Conservation (phyloP, 169 alveolate genomes). For the Theileria annulata region DNA sequence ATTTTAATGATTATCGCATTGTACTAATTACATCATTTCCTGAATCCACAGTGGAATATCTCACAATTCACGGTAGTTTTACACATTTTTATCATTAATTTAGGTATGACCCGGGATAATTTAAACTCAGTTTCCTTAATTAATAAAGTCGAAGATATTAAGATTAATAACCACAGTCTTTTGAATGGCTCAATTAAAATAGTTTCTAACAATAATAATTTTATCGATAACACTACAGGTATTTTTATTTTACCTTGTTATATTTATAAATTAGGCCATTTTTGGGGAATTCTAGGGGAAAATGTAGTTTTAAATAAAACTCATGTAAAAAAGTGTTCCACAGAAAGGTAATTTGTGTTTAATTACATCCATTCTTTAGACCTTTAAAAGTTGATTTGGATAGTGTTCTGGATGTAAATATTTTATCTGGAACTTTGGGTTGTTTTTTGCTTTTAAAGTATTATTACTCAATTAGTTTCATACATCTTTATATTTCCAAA, state of each 20-base stretch:
- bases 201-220: no score
- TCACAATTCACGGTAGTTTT: background rate
- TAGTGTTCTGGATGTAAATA: background rate
- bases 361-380: background rate
- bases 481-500: background rate
- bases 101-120: background rate
- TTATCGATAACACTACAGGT: no score
- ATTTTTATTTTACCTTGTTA: no score
- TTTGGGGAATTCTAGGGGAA: no score
- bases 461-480: background rate
- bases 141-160: conserved; percentile 25
- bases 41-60: no score
- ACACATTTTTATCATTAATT: background rate
- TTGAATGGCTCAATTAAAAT: no score
- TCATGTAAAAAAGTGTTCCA: no score
- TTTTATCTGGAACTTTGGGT: conserved; percentile 23
- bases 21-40: no score
- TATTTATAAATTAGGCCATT: no score
- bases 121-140: background rate
- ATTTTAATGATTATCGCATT: no score
- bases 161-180: background rate
- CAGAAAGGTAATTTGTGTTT: no score
- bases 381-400: background rate
- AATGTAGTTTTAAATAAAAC: no score
- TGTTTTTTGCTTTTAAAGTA: conserved; percentile 13